Conservation (phyloP, 192 early-diverging fungal species). For the Coemansia sp. region DNA sequence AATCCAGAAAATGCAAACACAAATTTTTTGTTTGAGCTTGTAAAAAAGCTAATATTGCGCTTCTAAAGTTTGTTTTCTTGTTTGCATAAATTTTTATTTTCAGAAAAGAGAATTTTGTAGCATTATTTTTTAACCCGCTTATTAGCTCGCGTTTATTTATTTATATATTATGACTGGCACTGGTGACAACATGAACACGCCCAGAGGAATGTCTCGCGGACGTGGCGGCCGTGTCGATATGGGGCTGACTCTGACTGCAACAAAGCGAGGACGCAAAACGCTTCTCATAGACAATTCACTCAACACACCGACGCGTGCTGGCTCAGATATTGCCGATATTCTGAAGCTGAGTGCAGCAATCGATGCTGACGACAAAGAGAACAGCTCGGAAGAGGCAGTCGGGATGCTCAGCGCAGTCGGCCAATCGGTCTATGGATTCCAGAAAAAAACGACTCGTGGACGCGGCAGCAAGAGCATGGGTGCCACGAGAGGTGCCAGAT, state of each 20-base stretch:
- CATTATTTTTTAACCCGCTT: not conserved
- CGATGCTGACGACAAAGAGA: conserved; percentile 51
- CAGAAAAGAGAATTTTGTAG: not conserved
- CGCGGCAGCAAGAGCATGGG: conserved; percentile 17
- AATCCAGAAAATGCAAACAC: not conserved
- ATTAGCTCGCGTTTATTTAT: not conserved
- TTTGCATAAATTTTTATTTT: conserved; percentile 1
- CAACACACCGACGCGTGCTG: conserved; percentile 25
- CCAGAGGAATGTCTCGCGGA: conserved; percentile 15
- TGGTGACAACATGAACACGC: conserved; percentile 17
- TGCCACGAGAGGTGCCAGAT: not conserved
- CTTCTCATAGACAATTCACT: conserved; percentile 28
- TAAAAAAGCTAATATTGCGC: too few relatives aligned
- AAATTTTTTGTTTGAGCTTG: not conserved
- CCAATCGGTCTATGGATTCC: conserved; percentile 47
- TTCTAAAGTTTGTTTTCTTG: not conserved
- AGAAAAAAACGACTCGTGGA: conserved; percentile 31
- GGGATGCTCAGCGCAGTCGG: conserved; percentile 20
- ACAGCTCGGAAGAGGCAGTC: conserved; percentile 42
- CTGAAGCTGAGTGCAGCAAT: conserved; percentile 39
- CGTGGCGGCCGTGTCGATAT: conserved; percentile 41
- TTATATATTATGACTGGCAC: not conserved
- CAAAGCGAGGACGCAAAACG: conserved; percentile 34
- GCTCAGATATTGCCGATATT: conserved; percentile 36
- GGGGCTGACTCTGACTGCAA: conserved; percentile 44